Conservation (phyloP, 1,139 yeast species). For the Kodamaea suecica region DNA sequence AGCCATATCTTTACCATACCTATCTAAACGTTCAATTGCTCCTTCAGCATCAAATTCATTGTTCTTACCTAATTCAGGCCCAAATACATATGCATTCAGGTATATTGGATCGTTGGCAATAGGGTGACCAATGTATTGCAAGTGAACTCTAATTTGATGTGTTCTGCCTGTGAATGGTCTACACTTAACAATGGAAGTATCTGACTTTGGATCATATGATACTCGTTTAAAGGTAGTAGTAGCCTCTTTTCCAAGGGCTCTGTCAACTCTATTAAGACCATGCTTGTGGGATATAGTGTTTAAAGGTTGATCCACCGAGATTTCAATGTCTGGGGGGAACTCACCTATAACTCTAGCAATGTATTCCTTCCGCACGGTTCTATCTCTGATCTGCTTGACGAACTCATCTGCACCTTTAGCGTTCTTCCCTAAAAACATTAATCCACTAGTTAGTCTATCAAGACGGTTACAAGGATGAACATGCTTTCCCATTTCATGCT, state of each 20-base stretch:
- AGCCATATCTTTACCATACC: conserved; percentile 64
- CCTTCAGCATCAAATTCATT: conserved; percentile 48
- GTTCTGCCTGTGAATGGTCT: conserved; percentile 89
- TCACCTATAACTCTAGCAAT: conserved; percentile 85
- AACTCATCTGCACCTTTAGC: conserved; percentile 77
- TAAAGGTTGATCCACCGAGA: conserved; percentile 66
- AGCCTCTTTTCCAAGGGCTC: conserved; percentile 65
- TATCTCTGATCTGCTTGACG: conserved; percentile 69
- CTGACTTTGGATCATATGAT: conserved; percentile 55
- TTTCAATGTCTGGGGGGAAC: conserved; percentile 55
- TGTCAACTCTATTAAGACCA: conserved; percentile 69
- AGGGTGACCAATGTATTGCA: conserved; percentile 83
- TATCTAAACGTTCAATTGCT: conserved; percentile 49
- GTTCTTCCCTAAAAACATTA: conserved; percentile 87
- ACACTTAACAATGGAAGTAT: conserved; percentile 73
- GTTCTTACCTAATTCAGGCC: conserved; percentile 52
- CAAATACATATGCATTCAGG: conserved; percentile 68
- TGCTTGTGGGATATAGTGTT: conserved; percentile 73
- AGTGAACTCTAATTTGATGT: conserved; percentile 90
- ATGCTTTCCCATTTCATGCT: conserved; percentile 57
- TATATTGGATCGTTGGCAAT: conserved; percentile 95
- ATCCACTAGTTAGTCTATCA: conserved; percentile 89
- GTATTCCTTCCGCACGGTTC: conserved; percentile 78
- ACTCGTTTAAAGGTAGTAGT: conserved; percentile 52
- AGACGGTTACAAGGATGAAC: conserved; percentile 91